phyloP scores from a whole-genome alignment of 768 basidiomycete species.

The Hypholoma fasciculare region DNA sequence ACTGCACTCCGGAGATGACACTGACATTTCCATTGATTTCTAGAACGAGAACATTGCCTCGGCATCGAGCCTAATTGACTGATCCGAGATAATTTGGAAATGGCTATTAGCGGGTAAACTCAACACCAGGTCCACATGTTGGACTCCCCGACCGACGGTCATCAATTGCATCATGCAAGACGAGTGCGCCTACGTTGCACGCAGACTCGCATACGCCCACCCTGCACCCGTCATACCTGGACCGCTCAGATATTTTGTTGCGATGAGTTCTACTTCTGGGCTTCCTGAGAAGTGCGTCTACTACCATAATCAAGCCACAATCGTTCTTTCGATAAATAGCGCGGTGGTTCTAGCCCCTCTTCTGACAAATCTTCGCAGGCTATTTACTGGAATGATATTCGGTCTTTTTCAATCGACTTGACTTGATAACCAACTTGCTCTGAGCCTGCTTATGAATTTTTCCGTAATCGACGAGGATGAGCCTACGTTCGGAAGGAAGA shows the following conservation, averaged over 20 bases:
- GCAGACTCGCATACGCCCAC: neutral
- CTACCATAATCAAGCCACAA: neutral
- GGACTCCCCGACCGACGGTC: constrained; percentile 2
- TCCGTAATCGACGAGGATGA: neutral
- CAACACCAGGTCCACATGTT: neutral
- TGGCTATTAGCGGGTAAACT: constrained; percentile 1
- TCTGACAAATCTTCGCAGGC: constrained; percentile 22
- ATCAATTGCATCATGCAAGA: constrained; percentile 20
- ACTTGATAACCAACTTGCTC: constrained; percentile 1
- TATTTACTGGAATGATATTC: constrained; percentile 15
- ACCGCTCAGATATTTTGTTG: neutral
- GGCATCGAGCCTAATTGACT: neutral
- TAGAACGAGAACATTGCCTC: neutral
- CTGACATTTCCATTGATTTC: neutral
- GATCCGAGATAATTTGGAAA: neutral
- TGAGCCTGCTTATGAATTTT: neutral
- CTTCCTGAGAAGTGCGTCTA: neutral
- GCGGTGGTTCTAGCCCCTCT: constrained; percentile 6
- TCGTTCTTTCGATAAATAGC: neutral
- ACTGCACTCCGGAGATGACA: neutral
- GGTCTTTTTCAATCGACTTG: neutral
- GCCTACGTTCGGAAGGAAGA: neutral
- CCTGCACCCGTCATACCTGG: neutral
- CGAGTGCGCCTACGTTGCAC: neutral
- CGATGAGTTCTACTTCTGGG: neutral